Evolutionary conservation across 352 stramenopile species (phyloP).

Genomic region (Globisporangium carolinianum): DNA sequence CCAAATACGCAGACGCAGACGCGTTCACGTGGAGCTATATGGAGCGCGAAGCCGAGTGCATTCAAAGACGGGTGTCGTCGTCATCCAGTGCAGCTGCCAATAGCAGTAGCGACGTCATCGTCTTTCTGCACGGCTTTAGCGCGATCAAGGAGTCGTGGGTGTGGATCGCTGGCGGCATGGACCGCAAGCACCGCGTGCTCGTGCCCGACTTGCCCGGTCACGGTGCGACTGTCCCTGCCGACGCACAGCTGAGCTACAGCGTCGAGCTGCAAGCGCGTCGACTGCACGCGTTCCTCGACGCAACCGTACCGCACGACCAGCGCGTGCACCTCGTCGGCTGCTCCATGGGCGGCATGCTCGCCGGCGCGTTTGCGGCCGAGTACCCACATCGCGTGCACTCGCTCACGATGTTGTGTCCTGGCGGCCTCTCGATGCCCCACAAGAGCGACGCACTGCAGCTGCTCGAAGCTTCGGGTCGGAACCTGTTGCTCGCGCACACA

Average conservation of each 20-base stretch:
- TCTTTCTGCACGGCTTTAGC: slow-evolving; percentile 71
- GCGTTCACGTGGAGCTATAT: slow-evolving; percentile 73
- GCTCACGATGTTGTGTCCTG: slow-evolving; percentile 67
- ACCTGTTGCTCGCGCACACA: slow-evolving; percentile 57
- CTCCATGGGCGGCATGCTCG: slow-evolving; percentile 75
- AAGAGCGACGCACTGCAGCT: slow-evolving; percentile 48
- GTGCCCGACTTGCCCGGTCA: slow-evolving; percentile 64
- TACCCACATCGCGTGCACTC: slow-evolving; percentile 49
- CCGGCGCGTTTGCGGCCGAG: slow-evolving; percentile 50
- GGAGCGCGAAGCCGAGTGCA: slow-evolving; percentile 28
- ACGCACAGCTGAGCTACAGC: slow-evolving; percentile 35
- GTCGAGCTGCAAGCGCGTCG: slow-evolving; percentile 43
- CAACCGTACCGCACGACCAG: slow-evolving; percentile 30
- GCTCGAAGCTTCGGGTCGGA: slow-evolving; percentile 51
- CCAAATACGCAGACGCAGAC: slow-evolving; percentile 32
- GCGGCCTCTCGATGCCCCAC: slow-evolving; percentile 56
- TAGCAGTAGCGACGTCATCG: slow-evolving; percentile 30
- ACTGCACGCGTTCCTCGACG: slow-evolving; percentile 55
- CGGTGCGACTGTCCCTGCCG: slow-evolving; percentile 41
- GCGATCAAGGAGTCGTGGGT: slow-evolving; percentile 65
- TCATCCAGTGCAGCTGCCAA: not conserved
- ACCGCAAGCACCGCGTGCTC: slow-evolving; percentile 46
- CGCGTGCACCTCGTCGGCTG: slow-evolving; percentile 66
- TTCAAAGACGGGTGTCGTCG: not conserved
- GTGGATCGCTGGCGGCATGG: slow-evolving; percentile 35